Evolutionary conservation across 257 asterid genomes (phyloP), one percentile per base, ranked within the genome.

Genomic region (Nyctanthes arbortristis): DNA sequence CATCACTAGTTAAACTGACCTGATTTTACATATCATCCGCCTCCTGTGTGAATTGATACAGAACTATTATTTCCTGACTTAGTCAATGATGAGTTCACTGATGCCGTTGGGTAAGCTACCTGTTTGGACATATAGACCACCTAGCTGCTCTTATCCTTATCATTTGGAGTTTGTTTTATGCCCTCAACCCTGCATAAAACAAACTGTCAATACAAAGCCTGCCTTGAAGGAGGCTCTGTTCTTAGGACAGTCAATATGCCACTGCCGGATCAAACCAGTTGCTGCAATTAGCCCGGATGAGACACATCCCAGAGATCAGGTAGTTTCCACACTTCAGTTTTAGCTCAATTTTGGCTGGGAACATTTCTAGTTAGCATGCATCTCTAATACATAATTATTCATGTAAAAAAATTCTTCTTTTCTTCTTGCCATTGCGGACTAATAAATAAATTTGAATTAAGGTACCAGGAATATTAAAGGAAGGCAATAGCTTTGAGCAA

Each of bases 11-110:
- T 39, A 43, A 70, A 33, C 74, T 67, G 68, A 56, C 30, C 8
- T 52, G 27, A 30, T n/a, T 5, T 67, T 61, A n/a, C 47, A 54
- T 47, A 52, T 22, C n/a, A 12, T 24, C 24, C 63, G 39, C 52
- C 9, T 49, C 65, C 45, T 45, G n/a, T n/a, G n/a, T 3, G 49
- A 32, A 20, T 36, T 36, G 20, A 61, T 67, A 57, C 72, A 65
- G 64, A 43, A 28, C 56, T 66, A 65, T 78, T 72, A n/a, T 60
- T 57, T 24, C 39, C 69, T 20, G 61, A 24, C 30, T 67, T 70
- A 64, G 59, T 68, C 74, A 70, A 87, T 87, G 96, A 89, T 87
- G 72, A 65, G 77, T 68, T 61, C 86, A 18, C 67, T 83, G 71
- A 65, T 78, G 71, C 77, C 85, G 31, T 67, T 73, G 75, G 65